Base-by-base conservation (phyloP, 495 filamentous ascomycete genomes). In the Daldinia bambusicola region DNA sequence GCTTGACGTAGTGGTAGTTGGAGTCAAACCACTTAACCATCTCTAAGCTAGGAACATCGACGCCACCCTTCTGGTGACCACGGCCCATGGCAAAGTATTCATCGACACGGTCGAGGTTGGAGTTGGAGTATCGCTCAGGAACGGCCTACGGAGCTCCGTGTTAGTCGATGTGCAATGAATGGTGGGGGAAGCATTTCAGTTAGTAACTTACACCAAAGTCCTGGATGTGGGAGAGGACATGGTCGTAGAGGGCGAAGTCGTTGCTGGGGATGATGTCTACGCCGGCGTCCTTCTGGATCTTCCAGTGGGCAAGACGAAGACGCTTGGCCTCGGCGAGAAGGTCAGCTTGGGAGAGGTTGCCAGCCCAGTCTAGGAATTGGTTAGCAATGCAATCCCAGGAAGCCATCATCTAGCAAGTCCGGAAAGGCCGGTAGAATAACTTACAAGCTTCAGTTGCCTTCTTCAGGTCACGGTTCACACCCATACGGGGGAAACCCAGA, bases 21-120 rank as follows among this genome's bases (percentile, higher is more conserved):
- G 93, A 97, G 87, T 99, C 95, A 81, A 99, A 99, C 95, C 96
- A 99, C 86, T 99, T 99, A 61, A 99, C 95, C 95, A 99, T 99
- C 87, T 99, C 95, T 80, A 98, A 86, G 76, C 85, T 86, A 55
- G 95, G 94, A 75, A 99, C 95, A 84, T 99, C 95, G 71, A 99
- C 88, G 72, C 90, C 93, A 63, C 87, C 86, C 87, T 92, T 93
- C 84, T 99, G 95, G 82, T 93, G 94, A 80, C 95, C 95, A 88
- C 95, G 91, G 77, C 96, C 95, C 95, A 98, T 97, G 80, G 95
- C 96, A 80, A 98, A 99, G 91, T 96, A 98, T 81, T 95, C 92
- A 84, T 98, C 95, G 75, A 99, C 85, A 52, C 91, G 83, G 82
- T 92, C 82, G 66, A 99, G 92, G 74, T 90, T 89, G 80, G 94